Evolutionary conservation across 306 rosid species (phyloP).

Genomic region (Cucurbita argyrosperma): DNA sequence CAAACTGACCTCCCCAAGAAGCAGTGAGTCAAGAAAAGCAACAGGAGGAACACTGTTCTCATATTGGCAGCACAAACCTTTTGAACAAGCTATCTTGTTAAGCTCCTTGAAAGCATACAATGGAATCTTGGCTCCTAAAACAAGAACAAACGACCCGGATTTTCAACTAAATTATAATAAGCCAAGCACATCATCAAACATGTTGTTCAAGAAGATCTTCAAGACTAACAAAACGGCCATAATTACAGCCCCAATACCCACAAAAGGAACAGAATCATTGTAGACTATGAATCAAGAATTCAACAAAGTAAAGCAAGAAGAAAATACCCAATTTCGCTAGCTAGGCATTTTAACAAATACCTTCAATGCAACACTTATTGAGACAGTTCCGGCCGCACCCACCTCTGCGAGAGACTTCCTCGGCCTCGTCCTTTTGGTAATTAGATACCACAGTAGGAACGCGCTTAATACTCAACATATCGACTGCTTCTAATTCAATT

Average conservation of each 20-base stretch:
- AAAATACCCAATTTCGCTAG: neutral
- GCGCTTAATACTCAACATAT: constrained; percentile 75
- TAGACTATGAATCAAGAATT: neutral
- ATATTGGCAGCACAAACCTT: constrained; percentile 11
- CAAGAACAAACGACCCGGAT: neutral
- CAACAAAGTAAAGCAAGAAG: neutral
- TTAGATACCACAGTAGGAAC: constrained; percentile 88
- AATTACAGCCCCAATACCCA: neutral
- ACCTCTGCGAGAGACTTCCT: constrained; percentile 29
- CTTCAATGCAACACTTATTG: constrained; percentile 65
- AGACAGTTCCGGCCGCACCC: constrained; percentile 81
- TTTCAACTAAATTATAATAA: neutral
- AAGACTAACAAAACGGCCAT: neutral
- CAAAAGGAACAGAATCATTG: neutral
- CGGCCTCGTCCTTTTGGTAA: constrained; percentile 65
- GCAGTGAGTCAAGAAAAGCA: constrained; percentile 67
- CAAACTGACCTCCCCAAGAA: constrained; percentile 65
- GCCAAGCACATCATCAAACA: neutral
- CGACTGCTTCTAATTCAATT: neutral
- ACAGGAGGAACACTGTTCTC: constrained; percentile 46
- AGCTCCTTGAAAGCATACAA: constrained; percentile 60
- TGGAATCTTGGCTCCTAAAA: constrained; percentile 74
- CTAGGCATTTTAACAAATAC: constrained; percentile 18
- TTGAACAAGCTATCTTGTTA: constrained; percentile 15
- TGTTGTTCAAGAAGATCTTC: neutral